A percentile compares a stretch with the other conserved stretches of the same genome.
These are phyloP conservation scores for Arabidopsis arenosa DNA, from an alignment of 345 rosid genomes.

Conservation along the genomic window DNA sequence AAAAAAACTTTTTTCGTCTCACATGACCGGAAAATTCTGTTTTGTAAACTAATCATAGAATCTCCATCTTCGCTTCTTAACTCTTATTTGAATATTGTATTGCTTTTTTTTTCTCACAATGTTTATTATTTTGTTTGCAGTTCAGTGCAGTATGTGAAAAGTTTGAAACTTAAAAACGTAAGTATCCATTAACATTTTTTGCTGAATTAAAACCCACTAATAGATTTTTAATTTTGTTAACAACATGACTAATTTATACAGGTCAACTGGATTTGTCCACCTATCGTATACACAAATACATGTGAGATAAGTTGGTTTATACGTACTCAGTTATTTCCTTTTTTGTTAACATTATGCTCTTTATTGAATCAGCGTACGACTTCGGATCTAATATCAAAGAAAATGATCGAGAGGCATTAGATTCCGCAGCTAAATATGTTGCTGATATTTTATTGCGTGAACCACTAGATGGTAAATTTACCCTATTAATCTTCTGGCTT, in stretches of 20 bases:
- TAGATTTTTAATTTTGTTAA: not conserved
- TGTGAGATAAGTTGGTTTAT: conserved; percentile 1
- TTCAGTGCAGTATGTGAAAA: not conserved
- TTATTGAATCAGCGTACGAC: not conserved
- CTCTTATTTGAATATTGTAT: too few species aligned
- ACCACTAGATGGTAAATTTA: not conserved
- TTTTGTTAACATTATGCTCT: not conserved
- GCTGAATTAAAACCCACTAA: not conserved
- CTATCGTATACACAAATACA: not conserved
- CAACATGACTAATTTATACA: not conserved
- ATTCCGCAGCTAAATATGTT: not conserved
- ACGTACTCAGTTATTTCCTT: not conserved
- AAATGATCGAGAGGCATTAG: not conserved
- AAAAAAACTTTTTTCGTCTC: too few species aligned
- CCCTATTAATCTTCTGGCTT: not conserved
- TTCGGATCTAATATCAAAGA: not conserved
- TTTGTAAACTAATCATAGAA: not conserved
- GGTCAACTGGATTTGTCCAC: not conserved
- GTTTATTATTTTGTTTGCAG: not conserved
- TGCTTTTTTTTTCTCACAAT: not conserved
- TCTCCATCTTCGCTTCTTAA: not conserved
- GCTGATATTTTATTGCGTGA: not conserved
- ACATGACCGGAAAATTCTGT: not conserved
- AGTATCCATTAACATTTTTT: not conserved
- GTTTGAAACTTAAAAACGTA: not conserved